Base-by-base conservation (phyloP, 805 yeast species). In the Ogataea haglerorum region DNA sequence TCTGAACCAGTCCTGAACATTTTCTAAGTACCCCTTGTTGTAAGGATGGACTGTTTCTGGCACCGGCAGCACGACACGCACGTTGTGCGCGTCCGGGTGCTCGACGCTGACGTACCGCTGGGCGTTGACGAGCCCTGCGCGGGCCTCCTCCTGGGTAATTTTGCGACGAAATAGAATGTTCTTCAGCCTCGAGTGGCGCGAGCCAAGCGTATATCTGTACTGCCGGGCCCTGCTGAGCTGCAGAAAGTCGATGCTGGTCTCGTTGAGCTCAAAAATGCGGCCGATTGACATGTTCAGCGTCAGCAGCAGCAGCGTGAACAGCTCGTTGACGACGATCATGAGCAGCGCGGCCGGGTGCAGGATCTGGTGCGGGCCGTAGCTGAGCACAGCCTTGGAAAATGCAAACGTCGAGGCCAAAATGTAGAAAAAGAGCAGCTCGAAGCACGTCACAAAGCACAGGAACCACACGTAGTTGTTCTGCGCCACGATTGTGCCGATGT, bases 401-500 rank as follows among this genome's bases (percentile, higher is more conserved):
- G 60, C 54, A 14, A 68, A 61, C 18, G 67, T 49, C 0, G 76
- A 55, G 1, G 72, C 56, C 34, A 73, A 51, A n/a, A 63, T 52
- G 34, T 64, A 61, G 1, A 76, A 36, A 30, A 77, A 67, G 31
- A 65, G 56, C 3, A 58, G 16, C 19, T 63, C 58, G 22, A 69
- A 60, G 51, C 67, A 64, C 5, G 68, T 30, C 23, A 73, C 53
- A 51, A 73, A 81, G 46, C 75, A 78, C 3, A 80, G 37, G 52
- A 89, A 89, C 21, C 68, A 62, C 36, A 72, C 56, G 56, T 78
- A 78, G 60, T 91, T 90, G 27, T 65, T 58, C 43, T 75, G 73
- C 0, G 95, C 96, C 31, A 90, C 76, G 4, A 78, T 75, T 0
- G 72, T 58, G 1, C 95, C 95, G 0, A 91, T 61, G 82, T 87